Evolutionary conservation across 2,329 filamentous ascomycete genomes (phyloP).

Genomic region (Elsinoe perseae): DNA sequence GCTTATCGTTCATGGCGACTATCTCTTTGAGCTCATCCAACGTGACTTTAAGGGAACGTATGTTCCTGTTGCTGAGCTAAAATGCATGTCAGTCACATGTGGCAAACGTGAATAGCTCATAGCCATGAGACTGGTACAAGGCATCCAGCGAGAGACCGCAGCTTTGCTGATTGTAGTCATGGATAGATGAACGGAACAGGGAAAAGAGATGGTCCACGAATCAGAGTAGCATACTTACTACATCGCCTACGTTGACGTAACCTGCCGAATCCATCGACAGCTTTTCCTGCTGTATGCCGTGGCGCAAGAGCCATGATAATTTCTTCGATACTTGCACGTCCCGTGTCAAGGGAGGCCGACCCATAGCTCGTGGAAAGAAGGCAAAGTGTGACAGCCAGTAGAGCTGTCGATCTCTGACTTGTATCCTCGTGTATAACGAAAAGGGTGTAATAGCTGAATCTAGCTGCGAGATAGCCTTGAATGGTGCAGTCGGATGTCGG

Average conservation of each 20-base stretch:
- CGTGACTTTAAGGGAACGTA: slow-evolving; percentile 64
- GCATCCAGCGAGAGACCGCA: neutral
- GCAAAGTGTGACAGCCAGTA: neutral
- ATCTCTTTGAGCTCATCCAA: slow-evolving; percentile 63
- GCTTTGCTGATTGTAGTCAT: neutral
- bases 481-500: slow-evolving; percentile 9
- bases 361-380: neutral
- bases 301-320: slow-evolving; percentile 49
- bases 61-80: slow-evolving; percentile 50
- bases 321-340: slow-evolving; percentile 43
- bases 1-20: slow-evolving; percentile 75
- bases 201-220: neutral
- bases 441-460: neutral
- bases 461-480: slow-evolving; percentile 1
- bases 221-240: slow-evolving; percentile 39
- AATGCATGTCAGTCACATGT: slow-evolving; percentile 4
- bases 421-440: slow-evolving; percentile 2
- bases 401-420: neutral
- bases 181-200: neutral
- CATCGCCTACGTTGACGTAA: slow-evolving; percentile 52
- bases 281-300: slow-evolving; percentile 54
- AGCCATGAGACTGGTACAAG: neutral
- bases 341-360: slow-evolving; percentile 32
- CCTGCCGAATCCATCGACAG: slow-evolving; percentile 52
- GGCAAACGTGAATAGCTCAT: neutral